These are phyloP conservation scores for Petunia secreta DNA, from an alignment of 257 asterid species.

Conservation along the genomic window DNA sequence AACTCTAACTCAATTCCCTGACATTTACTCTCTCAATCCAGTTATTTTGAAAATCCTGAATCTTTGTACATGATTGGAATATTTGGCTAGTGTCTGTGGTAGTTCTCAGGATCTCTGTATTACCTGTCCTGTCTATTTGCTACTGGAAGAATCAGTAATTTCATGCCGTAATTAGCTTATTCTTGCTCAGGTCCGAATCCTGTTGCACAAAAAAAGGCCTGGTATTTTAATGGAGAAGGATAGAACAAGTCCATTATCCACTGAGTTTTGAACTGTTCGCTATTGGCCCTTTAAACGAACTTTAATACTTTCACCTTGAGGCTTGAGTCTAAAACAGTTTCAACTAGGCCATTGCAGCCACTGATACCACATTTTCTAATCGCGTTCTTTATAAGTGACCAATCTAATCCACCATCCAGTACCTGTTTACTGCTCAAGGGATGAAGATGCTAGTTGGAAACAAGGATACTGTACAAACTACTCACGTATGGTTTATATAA, in stretches of 20 bases:
- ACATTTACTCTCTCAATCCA: background rate
- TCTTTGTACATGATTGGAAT: no score
- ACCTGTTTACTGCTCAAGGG: background rate
- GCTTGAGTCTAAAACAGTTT: background rate
- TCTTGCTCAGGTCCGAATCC: background rate
- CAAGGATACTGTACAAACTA: background rate
- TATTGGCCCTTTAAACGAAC: background rate
- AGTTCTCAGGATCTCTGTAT: background rate
- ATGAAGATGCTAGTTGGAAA: background rate
- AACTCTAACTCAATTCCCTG: background rate
- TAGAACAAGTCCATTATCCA: no score
- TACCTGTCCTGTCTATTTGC: background rate
- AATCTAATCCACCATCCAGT: background rate
- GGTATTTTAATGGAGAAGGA: no score
- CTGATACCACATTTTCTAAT: background rate
- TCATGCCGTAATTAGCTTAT: background rate
- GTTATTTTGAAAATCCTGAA: no score
- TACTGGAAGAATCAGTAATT: background rate
- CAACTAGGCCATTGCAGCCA: background rate
- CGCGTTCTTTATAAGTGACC: background rate
- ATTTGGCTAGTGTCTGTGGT: background rate
- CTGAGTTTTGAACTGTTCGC: no score
- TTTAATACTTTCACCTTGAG: no score
- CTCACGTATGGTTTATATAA: background rate
- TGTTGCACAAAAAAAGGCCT: background rate